Conservation (phyloP, 106 monocot genomes). For the Acanthochlamys bracteata region DNA sequence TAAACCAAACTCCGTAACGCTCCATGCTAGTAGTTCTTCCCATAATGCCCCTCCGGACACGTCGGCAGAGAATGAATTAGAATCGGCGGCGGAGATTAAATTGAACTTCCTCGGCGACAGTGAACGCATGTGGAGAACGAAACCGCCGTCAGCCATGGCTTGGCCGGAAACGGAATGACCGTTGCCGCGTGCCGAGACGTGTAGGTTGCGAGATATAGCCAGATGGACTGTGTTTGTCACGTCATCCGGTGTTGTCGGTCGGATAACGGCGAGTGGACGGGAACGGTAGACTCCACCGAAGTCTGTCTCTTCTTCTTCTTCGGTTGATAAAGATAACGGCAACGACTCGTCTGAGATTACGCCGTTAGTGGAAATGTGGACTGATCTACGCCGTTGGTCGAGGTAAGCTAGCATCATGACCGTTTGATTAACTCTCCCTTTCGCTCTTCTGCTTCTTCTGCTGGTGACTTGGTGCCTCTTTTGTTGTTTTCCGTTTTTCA, state of each 20-base stretch:
- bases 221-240: neutral
- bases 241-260: neutral
- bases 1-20: constrained; percentile 18
- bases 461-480: no score
- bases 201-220: constrained; percentile 10
- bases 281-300: neutral
- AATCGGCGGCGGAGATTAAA: constrained; percentile 3
- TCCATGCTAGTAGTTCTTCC: constrained; percentile 54
- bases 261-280: neutral
- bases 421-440: neutral
- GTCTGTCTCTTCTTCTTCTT: neutral
- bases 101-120: no score
- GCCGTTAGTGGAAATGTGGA: neutral
- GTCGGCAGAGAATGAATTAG: constrained; percentile 19
- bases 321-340: neutral
- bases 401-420: constrained; percentile 9
- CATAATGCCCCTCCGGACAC: constrained; percentile 69
- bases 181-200: constrained; percentile 66
- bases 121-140: constrained; percentile 74
- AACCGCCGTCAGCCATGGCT: constrained; percentile 42
- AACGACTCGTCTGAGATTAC: neutral
- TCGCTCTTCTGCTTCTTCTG: neutral
- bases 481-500: no score
- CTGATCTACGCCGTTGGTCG: neutral
- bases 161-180: constrained; percentile 78